Percentiles rank a stretch among this genome's conserved stretches.
These are phyloP conservation scores for Pyrus communis DNA, from an alignment of 306 rosid genomes.

Conservation along the genomic window DNA sequence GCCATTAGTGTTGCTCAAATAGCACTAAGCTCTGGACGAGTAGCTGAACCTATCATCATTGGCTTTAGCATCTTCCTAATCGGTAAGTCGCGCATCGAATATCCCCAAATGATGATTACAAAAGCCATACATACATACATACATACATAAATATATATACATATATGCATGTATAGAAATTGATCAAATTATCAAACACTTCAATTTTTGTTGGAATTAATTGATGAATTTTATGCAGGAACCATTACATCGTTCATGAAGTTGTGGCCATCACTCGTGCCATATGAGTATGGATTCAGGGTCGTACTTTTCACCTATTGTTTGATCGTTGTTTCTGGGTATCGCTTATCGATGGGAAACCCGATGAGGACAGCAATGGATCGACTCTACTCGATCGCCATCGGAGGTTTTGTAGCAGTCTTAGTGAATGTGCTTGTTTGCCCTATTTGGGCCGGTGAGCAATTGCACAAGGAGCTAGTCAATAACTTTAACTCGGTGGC, in stretches of 20 bases:
- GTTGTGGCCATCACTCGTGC: conserved; percentile 43
- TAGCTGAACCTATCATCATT: conserved; percentile 51
- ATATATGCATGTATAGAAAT: no score
- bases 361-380: conserved; percentile 48
- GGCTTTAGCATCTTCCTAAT: conserved; percentile 59
- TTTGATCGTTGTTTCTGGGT: conserved; percentile 57
- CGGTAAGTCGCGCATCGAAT: conserved; percentile 18
- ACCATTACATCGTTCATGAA: conserved; percentile 55
- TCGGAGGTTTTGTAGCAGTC: conserved; percentile 63
- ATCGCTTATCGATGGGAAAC: conserved; percentile 47
- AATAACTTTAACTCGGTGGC: conserved; percentile 46
- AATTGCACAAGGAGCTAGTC: conserved; percentile 48
- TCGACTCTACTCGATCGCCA: conserved; percentile 56
- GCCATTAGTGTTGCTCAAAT: conserved; percentile 50
- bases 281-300: conserved; percentile 65
- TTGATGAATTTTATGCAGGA: conserved; percentile 25
- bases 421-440: conserved; percentile 46
- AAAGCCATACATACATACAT: neutral
- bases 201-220: neutral
- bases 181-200: neutral
- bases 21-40: conserved; percentile 34
- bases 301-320: conserved; percentile 53
- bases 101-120: neutral
- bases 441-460: conserved; percentile 80
- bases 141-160: no score